Percentiles rank a stretch among this genome's conserved stretches.
phyloP scores from a whole-genome alignment of 164 flowering plant genomes.

The Vitis rupestris region DNA sequence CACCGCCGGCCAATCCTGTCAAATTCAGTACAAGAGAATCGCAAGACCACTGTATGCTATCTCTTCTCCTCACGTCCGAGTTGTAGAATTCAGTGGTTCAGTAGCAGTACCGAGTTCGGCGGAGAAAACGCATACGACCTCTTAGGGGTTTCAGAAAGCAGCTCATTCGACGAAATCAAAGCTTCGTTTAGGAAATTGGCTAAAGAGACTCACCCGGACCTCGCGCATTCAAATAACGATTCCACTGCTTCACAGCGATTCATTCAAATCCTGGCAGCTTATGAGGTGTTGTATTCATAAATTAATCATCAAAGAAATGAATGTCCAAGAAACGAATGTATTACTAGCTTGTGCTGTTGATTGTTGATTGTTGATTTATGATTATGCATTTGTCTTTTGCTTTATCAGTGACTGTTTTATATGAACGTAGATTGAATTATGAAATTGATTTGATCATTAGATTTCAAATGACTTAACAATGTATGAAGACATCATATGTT shows the following conservation, averaged over 20 bases:
- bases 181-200: constrained; percentile 79
- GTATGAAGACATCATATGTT: too few species aligned
- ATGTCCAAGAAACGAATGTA: too few species aligned
- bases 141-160: constrained; percentile 57
- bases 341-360: too few species aligned
- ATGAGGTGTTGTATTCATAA: constrained; percentile 50
- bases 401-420: too few species aligned
- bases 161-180: constrained; percentile 77
- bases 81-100: constrained; percentile 29
- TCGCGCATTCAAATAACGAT: constrained; percentile 35
- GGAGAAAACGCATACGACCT: constrained; percentile 68
- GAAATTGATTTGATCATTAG: too few species aligned
- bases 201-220: constrained; percentile 88
- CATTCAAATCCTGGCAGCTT: constrained; percentile 80
- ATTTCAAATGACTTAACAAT: too few species aligned
- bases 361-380: too few species aligned
- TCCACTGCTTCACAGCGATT: constrained; percentile 54
- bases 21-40: not conserved
- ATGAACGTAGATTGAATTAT: too few species aligned
- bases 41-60: not conserved
- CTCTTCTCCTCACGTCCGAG: constrained; percentile 1
- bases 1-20: not conserved
- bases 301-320: too few species aligned
- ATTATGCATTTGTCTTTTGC: too few species aligned
- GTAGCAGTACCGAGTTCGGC: constrained; percentile 34